Evolutionary conservation across 139 green algal species (phyloP).

Genomic region (Nannochloris sp.): DNA sequence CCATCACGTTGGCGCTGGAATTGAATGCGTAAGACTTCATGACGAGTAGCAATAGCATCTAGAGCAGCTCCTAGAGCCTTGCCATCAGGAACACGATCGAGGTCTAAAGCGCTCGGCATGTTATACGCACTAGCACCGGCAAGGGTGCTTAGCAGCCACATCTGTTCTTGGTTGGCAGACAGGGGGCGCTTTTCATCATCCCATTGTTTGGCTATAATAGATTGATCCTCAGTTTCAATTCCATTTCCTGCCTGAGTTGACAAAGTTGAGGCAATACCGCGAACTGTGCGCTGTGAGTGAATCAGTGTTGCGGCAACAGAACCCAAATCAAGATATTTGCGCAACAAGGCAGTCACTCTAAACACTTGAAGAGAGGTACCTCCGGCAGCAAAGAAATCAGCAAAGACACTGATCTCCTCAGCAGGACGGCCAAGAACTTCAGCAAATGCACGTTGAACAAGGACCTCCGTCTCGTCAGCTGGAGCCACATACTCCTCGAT

Average conservation of each 20-base stretch:
- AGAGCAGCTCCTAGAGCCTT: no score
- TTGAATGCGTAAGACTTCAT: not conserved
- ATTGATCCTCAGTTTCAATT: not conserved
- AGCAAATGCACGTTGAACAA: not conserved
- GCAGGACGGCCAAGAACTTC: not conserved
- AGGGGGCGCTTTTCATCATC: not conserved
- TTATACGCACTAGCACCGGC: no score
- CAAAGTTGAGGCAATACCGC: not conserved
- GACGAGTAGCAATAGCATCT: not conserved
- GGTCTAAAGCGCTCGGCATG: no score
- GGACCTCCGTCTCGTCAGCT: not conserved
- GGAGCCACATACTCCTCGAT: constrained; percentile 6
- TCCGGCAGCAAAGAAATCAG: not conserved
- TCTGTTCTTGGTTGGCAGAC: not conserved
- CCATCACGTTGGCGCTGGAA: not conserved
- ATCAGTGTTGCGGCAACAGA: not conserved
- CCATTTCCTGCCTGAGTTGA: not conserved
- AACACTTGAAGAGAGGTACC: not conserved
- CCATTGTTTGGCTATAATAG: not conserved
- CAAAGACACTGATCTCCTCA: not conserved
- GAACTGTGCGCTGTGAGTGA: not conserved
- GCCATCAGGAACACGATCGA: no score
- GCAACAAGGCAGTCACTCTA: not conserved
- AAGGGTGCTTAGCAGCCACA: no score
- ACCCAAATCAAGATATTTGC: not conserved